Evolutionary conservation across 2,329 filamentous ascomycete species (phyloP).

Genomic region (Neofusicoccum parvum): DNA sequence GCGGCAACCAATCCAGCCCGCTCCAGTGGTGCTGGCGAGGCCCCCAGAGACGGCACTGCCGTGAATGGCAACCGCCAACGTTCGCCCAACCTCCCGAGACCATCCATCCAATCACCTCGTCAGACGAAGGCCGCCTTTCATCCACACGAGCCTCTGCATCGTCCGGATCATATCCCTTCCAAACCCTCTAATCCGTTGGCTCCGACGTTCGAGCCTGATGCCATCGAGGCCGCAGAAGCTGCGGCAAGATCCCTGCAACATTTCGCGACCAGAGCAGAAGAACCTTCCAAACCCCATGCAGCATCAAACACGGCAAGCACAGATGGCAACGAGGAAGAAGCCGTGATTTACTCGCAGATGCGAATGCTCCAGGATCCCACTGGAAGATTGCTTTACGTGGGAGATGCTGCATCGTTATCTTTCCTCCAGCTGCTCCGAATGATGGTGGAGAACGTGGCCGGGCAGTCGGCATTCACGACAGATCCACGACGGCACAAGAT

Average conservation of each 20-base stretch:
- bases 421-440: constrained; percentile 63
- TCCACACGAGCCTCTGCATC: not conserved
- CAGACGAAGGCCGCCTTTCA: not conserved
- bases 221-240: constrained; percentile 25
- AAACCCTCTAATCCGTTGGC: constrained; percentile 8
- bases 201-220: constrained; percentile 27
- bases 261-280: constrained; percentile 27
- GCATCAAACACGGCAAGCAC: constrained; percentile 35
- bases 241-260: constrained; percentile 31
- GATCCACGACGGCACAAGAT: constrained; percentile 61
- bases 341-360: constrained; percentile 56
- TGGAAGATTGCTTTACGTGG: constrained; percentile 61
- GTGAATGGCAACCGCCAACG: not conserved
- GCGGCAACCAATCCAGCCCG: not conserved
- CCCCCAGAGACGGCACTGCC: not conserved
- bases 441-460: constrained; percentile 59
- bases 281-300: constrained; percentile 29
- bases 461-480: constrained; percentile 59
- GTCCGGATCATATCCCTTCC: not conserved
- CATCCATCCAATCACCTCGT: not conserved
- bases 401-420: constrained; percentile 64
- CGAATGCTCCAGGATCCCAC: constrained; percentile 63
- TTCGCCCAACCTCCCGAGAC: not conserved
- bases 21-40: not conserved
- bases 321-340: constrained; percentile 57